These are phyloP conservation scores for Dichotomopilus funicola DNA, from an alignment of 2,329 filamentous ascomycete species.

Conservation along the genomic window DNA sequence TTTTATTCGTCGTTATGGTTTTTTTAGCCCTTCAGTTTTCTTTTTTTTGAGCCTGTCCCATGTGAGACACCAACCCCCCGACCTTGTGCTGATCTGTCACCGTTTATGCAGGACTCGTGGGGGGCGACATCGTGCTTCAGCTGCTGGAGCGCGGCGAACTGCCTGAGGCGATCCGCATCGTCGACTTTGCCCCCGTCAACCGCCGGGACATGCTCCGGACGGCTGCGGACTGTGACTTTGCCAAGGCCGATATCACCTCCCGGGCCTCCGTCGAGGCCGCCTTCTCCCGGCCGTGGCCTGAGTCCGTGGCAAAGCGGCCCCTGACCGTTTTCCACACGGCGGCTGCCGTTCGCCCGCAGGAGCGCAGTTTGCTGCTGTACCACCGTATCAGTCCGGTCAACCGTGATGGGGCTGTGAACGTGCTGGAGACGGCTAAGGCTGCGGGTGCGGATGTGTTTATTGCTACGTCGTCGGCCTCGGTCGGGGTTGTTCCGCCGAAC, in stretches of 20 bases:
- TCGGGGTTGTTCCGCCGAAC: slow-evolving; percentile 35
- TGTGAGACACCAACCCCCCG: neutral
- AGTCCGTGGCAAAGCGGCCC: slow-evolving; percentile 35
- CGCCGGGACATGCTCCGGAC: slow-evolving; percentile 36
- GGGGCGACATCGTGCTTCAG: slow-evolving; percentile 47
- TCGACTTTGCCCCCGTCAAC: slow-evolving; percentile 43
- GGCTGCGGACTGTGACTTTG: slow-evolving; percentile 35
- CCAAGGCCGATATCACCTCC: slow-evolving; percentile 46
- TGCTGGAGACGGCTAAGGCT: slow-evolving; percentile 39
- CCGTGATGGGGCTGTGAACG: slow-evolving; percentile 42
- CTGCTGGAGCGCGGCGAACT: slow-evolving; percentile 47
- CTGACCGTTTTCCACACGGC: slow-evolving; percentile 54
- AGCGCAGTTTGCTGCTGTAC: slow-evolving; percentile 41
- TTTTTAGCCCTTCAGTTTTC: too few species aligned
- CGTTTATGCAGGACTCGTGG: slow-evolving; percentile 42
- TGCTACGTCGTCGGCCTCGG: slow-evolving; percentile 46
- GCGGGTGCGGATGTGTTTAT: slow-evolving; percentile 45
- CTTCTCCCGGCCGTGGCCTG: slow-evolving; percentile 43
- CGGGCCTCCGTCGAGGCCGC: slow-evolving; percentile 36
- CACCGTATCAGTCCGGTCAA: slow-evolving; percentile 43
- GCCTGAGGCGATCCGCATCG: slow-evolving; percentile 44
- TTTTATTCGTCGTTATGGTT: too few species aligned
- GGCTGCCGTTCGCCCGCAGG: slow-evolving; percentile 45
- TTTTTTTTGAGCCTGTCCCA: neutral
- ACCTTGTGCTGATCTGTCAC: slow-evolving; percentile 4